A percentile compares a stretch with the other conserved stretches of the same genome.
Conservation (phyloP, 352 stramenopile species). For the Globisporangium iwayamae region DNA sequence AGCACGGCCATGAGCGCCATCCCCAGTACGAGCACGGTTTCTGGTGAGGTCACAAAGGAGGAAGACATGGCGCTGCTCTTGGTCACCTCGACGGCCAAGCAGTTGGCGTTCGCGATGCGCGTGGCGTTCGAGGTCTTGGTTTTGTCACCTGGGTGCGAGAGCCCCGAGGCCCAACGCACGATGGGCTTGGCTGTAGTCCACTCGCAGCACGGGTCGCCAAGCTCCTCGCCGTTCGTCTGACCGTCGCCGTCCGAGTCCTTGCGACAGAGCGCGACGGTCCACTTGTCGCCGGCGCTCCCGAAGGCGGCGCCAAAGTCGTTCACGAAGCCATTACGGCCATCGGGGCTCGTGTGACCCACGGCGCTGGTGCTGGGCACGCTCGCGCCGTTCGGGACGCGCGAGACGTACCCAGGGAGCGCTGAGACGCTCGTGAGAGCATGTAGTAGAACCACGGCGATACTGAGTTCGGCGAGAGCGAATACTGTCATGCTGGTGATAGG, state of each 20-base stretch:
- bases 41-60: no score
- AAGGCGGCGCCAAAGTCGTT: slow-evolving; percentile 39
- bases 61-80: no score
- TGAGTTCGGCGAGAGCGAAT: background rate
- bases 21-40: no score
- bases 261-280: slow-evolving; percentile 32
- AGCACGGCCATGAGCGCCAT: no score
- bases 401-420: slow-evolving; percentile 12
- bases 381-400: slow-evolving; percentile 35
- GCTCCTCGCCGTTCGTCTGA: slow-evolving; percentile 51
- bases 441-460: background rate
- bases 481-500: no score
- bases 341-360: slow-evolving; percentile 27
- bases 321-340: slow-evolving; percentile 7
- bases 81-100: slow-evolving; percentile 8
- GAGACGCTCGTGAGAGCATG: background rate
- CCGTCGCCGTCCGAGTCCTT: slow-evolving; percentile 40
- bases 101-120: slow-evolving; percentile 22
- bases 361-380: slow-evolving; percentile 28
- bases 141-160: slow-evolving; percentile 27
- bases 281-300: slow-evolving; percentile 26
- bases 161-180: slow-evolving; percentile 18
- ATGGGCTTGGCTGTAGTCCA: slow-evolving; percentile 13
- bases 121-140: slow-evolving; percentile 16
- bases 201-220: slow-evolving; percentile 49